Evolutionary conservation across 164 flowering plant genomes (phyloP), one percentile per base, ranked within the genome.

Genomic region (Macadamia integrifolia): DNA sequence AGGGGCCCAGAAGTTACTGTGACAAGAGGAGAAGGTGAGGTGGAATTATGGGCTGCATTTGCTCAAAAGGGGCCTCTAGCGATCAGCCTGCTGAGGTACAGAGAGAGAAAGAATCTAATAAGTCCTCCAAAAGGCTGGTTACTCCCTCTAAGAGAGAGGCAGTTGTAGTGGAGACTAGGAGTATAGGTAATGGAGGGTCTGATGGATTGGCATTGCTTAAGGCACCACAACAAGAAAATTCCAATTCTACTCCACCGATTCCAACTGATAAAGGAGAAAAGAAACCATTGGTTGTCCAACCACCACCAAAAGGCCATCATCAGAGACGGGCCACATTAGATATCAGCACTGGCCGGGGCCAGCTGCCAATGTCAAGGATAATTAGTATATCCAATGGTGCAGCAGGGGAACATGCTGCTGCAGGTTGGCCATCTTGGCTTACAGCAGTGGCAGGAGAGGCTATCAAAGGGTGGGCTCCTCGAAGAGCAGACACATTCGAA

Each of bases 391-490:
- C 67, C 11, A 69, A 62, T 61, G 86, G 88, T 43, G 78, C 71
- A 58, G 79, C 77, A 69, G 81, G 75, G 13, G 80, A 80, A 18
- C 83, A 81, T 43, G 79, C 70, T 70, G 78, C 74, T 68, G 85
- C 85, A 58, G 86, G 86, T 48, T 85, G 88, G 88, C 88, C 88
- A 43, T 73, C 85, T 66, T 85, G 88, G 88, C 73, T 85, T 46
- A 74, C 80, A 60, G 73, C 81, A 10, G 84, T 83, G 67, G 88
- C 88, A 11, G 40, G 40, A 35, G 40, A 84, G 73, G 88, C 88
- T 1, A 80, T 84, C 70, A 76, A 74, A 60, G 88, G 88, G 13
- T 85, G 88, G 88, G 62, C 80, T 44, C 88, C 88, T 66, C 74
- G 83, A 53, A 79, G 40, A 4, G 40, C 40, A 35, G 40, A 35